A percentile compares a stretch with the other conserved stretches of the same genome.
These are phyloP conservation scores for Tricladium varicosporioides DNA, from an alignment of 2,329 filamentous ascomycete species.

Conservation along the genomic window DNA sequence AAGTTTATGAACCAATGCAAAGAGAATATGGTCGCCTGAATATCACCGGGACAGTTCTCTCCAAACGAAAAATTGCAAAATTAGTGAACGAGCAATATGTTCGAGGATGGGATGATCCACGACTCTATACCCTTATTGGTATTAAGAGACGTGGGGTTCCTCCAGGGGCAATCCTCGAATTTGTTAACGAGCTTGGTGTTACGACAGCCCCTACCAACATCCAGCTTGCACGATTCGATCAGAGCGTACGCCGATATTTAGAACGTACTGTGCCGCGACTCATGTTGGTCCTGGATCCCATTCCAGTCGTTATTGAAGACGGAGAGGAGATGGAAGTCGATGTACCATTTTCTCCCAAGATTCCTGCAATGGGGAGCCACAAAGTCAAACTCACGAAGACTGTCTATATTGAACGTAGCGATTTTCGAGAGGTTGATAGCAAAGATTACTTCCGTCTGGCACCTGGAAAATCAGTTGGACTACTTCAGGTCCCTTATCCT, in stretches of 20 bases:
- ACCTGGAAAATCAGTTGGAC: constrained; percentile 70
- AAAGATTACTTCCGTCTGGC: constrained; percentile 77
- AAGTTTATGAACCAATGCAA: constrained; percentile 91
- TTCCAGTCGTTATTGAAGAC: constrained; percentile 80
- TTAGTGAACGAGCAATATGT: constrained; percentile 78
- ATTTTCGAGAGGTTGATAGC: constrained; percentile 72
- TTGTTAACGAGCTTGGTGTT: constrained; percentile 88
- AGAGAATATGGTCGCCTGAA: constrained; percentile 79
- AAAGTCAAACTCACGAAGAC: constrained; percentile 66
- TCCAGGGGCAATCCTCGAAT: constrained; percentile 82
- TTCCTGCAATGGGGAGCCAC: constrained; percentile 63
- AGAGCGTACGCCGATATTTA: constrained; percentile 80
- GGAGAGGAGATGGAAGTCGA: constrained; percentile 67
- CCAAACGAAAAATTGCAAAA: constrained; percentile 79
- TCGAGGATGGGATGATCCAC: constrained; percentile 85
- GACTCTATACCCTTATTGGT: constrained; percentile 83
- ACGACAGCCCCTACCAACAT: constrained; percentile 80
- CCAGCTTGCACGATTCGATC: constrained; percentile 78
- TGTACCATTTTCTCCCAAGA: constrained; percentile 80
- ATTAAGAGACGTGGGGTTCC: constrained; percentile 83
- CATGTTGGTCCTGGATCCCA: constrained; percentile 84
- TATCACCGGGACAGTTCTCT: constrained; percentile 80
- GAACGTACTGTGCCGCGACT: constrained; percentile 85
- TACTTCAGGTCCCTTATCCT: constrained; percentile 68
- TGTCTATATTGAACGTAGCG: constrained; percentile 79